A percentile compares a stretch with the other conserved stretches of the same genome.
Evolutionary conservation across 2,329 filamentous ascomycete genomes (phyloP).

Genomic region (Amphichorda felina): DNA sequence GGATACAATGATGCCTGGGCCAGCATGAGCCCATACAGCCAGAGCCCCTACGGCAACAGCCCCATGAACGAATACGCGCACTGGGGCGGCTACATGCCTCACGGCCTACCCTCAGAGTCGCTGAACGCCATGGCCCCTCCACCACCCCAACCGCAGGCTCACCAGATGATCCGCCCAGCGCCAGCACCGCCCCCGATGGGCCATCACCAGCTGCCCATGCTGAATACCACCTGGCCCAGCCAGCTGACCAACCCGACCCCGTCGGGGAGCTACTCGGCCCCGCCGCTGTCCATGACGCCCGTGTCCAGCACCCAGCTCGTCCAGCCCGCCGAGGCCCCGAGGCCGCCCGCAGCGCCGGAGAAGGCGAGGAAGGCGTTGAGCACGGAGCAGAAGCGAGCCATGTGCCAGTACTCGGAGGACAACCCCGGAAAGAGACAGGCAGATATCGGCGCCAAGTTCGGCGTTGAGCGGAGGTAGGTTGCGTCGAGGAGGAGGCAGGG

Average conservation of each 20-base stretch:
- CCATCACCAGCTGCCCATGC: slow-evolving; percentile 47
- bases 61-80: slow-evolving; percentile 53
- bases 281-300: slow-evolving; percentile 47
- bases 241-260: slow-evolving; percentile 61
- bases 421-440: slow-evolving; percentile 88
- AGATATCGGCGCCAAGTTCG: slow-evolving; percentile 91
- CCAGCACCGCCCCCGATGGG: slow-evolving; percentile 8
- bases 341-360: slow-evolving; percentile 15
- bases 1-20: slow-evolving; percentile 38
- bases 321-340: slow-evolving; percentile 11
- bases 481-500: too few relatives aligned
- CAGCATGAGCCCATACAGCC: slow-evolving; percentile 50
- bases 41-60: slow-evolving; percentile 36
- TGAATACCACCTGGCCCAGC: slow-evolving; percentile 70
- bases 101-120: slow-evolving; percentile 37
- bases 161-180: slow-evolving; percentile 23
- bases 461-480: slow-evolving; percentile 86
- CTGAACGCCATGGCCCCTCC: slow-evolving; percentile 44
- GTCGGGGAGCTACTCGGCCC: slow-evolving; percentile 40
- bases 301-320: slow-evolving; percentile 36
- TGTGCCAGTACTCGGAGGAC: slow-evolving; percentile 90
- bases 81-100: slow-evolving; percentile 36
- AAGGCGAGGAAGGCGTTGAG: slow-evolving; percentile 81
- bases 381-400: slow-evolving; percentile 76
- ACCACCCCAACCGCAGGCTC: slow-evolving; percentile 19